Conservation (phyloP, 371 early-diverging fungal genomes). For the Mycotypha africana region DNA sequence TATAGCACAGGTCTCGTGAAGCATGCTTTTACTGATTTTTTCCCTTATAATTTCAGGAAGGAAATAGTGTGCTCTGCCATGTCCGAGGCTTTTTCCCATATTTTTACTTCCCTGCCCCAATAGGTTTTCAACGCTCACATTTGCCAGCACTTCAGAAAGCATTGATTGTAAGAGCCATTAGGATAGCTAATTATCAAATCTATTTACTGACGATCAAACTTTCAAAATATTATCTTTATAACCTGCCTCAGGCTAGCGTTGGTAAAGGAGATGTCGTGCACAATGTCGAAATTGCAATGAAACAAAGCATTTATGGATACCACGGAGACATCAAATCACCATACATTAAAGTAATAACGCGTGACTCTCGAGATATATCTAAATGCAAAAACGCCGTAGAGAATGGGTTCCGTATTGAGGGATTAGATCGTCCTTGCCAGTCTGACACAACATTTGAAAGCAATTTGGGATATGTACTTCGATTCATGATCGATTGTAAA, state of each 20-base stretch:
- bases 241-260: conserved; percentile 19
- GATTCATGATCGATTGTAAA: conserved; percentile 98
- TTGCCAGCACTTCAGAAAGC: conserved; percentile 49
- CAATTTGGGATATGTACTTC: conserved; percentile 84
- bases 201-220: no score
- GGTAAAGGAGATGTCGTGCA: conserved; percentile 33
- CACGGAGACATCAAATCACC: conserved; percentile 65
- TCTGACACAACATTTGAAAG: conserved; percentile 81
- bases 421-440: conserved; percentile 28
- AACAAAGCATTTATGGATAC: conserved; percentile 81
- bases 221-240: neutral
- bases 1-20: no score
- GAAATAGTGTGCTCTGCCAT: conserved; percentile 88
- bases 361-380: conserved; percentile 49
- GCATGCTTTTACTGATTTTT: no score
- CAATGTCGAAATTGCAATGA: conserved; percentile 61
- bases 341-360: conserved; percentile 65
- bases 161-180: conserved; percentile 46
- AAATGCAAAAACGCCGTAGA: conserved; percentile 44
- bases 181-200: neutral
- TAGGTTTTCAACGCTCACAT: conserved; percentile 63
- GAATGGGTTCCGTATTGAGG: conserved; percentile 51
- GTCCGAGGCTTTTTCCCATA: conserved; percentile 94
- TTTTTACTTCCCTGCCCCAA: conserved; percentile 92
- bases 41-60: conserved; percentile 54